Conservation (phyloP, 768 basidiomycete genomes). For the Auriscalpium vulgare region DNA sequence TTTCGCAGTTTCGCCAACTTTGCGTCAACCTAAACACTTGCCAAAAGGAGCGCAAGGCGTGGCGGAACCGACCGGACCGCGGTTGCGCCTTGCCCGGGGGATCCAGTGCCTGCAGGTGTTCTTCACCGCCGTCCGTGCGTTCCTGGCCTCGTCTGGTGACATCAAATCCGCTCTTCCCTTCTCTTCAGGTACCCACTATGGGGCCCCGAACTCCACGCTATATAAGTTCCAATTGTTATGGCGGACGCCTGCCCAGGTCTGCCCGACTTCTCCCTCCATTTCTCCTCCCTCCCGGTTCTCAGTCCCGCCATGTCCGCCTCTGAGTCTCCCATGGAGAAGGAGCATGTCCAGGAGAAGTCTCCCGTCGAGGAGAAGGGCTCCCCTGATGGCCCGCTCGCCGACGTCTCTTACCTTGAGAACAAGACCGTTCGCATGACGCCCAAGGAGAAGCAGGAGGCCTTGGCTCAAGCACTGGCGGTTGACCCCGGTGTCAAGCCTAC, state of each 20-base stretch:
- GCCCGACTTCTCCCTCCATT: background rate
- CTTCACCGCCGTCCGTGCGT: too few relatives aligned
- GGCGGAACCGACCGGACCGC: background rate
- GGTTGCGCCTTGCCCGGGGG: background rate
- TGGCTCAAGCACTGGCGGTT: constrained; percentile 31
- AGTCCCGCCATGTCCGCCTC: background rate
- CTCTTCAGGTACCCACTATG: too few relatives aligned
- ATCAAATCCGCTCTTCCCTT: background rate
- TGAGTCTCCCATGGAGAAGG: background rate
- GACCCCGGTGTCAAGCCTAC: constrained; percentile 35
- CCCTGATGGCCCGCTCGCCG: background rate
- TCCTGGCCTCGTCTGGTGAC: background rate
- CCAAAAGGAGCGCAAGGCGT: background rate
- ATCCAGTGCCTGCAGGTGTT: too few relatives aligned
- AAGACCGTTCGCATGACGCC: constrained; percentile 26
- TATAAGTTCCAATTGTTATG: background rate
- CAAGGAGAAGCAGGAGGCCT: constrained; percentile 31
- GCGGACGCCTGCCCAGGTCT: background rate
- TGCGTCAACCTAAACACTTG: background rate
- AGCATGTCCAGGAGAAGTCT: too few relatives aligned
- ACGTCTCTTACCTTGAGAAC: background rate
- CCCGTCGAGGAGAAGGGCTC: too few relatives aligned
- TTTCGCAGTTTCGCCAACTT: background rate
- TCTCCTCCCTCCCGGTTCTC: background rate
- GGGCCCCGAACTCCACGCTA: background rate